Conservation (phyloP, 2,329 filamentous ascomycete genomes). For the Ceratocystis alfenasii region DNA sequence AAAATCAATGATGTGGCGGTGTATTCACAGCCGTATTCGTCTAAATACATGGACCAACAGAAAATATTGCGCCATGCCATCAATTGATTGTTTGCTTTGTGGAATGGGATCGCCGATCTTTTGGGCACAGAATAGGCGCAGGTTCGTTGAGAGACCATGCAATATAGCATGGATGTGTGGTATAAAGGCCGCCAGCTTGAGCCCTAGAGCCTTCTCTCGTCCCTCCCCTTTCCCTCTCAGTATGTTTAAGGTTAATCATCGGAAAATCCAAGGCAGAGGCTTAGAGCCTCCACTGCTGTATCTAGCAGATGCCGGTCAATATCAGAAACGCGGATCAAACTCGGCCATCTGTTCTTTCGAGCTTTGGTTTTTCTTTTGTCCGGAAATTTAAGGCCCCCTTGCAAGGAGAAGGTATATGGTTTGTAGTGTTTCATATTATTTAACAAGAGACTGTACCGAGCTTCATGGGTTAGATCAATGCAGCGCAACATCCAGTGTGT, state of each 20-base stretch:
- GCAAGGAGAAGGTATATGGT: background rate
- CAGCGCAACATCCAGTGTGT: background rate
- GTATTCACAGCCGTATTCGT: background rate
- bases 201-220: no score
- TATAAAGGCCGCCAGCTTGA: no score
- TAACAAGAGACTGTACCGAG: background rate
- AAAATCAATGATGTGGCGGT: no score
- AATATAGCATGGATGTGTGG: no score
- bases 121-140: no score
- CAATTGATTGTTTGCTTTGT: background rate
- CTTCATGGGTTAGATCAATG: background rate
- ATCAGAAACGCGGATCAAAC: conserved; percentile 1
- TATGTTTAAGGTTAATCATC: background rate
- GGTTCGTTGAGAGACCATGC: no score
- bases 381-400: background rate
- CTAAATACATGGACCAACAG: background rate
- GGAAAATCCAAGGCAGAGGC: background rate
- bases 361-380: background rate
- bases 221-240: background rate
- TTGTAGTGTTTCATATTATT: background rate
- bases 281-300: background rate
- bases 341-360: background rate
- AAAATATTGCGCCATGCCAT: background rate
- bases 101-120: background rate
- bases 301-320: background rate